A percentile compares a stretch with the other conserved stretches of the same genome.
Conservation (phyloP, 1,284 basidiomycete genomes). For the Sanghuangporus baumii region DNA sequence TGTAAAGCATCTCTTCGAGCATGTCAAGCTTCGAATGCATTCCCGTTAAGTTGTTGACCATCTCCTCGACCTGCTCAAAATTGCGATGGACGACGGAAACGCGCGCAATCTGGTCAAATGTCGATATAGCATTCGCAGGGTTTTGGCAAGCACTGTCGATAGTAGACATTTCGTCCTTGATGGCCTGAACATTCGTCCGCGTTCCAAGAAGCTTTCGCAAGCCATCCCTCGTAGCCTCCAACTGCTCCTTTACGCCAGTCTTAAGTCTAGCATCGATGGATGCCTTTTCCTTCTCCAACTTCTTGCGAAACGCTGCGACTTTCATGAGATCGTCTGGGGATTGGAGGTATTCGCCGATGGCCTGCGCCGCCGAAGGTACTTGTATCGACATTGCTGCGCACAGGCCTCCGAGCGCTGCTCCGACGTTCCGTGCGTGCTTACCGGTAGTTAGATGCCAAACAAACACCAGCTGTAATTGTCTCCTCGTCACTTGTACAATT, state of each 20-base stretch:
- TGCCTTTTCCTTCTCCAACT: constrained; percentile 93
- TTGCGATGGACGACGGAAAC: constrained; percentile 95
- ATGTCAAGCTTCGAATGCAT: constrained; percentile 84
- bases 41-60: constrained; percentile 87
- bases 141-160: constrained; percentile 79
- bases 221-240: constrained; percentile 88
- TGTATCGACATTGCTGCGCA: constrained; percentile 16
- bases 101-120: constrained; percentile 90
- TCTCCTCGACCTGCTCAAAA: constrained; percentile 92
- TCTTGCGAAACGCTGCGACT: constrained; percentile 85
- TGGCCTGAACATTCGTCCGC: constrained; percentile 74
- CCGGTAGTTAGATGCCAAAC: neutral
- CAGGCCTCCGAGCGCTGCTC: neutral
- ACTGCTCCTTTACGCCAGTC: constrained; percentile 89
- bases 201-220: constrained; percentile 82
- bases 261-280: constrained; percentile 93
- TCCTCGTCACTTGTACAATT: neutral
- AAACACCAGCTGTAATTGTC: neutral
- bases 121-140: constrained; percentile 65
- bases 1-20: constrained; percentile 73
- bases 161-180: constrained; percentile 90
- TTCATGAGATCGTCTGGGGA: constrained; percentile 94
- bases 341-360: constrained; percentile 81
- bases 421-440: neutral
- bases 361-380: constrained; percentile 63